phyloP scores from a whole-genome alignment of 345 rosid genomes.

The Raphanus raphanistrum region DNA sequence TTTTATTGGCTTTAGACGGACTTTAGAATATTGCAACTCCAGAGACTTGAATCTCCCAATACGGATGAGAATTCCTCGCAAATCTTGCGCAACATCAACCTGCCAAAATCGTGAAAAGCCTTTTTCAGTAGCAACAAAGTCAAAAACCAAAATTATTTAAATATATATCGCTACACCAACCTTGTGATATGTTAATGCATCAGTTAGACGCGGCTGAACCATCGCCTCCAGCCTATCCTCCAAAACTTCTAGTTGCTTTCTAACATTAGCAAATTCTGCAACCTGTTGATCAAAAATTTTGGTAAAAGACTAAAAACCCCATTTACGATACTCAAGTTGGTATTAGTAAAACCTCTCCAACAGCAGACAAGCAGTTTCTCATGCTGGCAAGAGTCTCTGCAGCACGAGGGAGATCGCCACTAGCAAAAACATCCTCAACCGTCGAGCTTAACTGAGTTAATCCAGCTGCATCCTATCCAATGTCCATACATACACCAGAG shows the following conservation, averaged over 20 bases:
- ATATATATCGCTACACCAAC: slow-evolving; percentile 37
- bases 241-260: slow-evolving; percentile 90
- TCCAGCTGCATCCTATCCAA: slow-evolving; percentile 89
- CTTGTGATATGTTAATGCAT: slow-evolving; percentile 93
- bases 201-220: slow-evolving; percentile 97
- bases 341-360: slow-evolving; percentile 71
- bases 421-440: slow-evolving; percentile 95
- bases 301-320: no score
- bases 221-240: slow-evolving; percentile 90
- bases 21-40: slow-evolving; percentile 84
- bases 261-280: slow-evolving; percentile 95
- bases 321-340: neutral
- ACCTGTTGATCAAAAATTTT: slow-evolving; percentile 46
- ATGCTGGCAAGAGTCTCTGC: slow-evolving; percentile 98
- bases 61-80: slow-evolving; percentile 87
- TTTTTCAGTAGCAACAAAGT: slow-evolving; percentile 15
- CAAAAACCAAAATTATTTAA: neutral
- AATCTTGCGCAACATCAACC: slow-evolving; percentile 93
- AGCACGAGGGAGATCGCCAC: slow-evolving; percentile 97
- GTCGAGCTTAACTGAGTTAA: slow-evolving; percentile 93
- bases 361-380: slow-evolving; percentile 98
- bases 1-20: slow-evolving; percentile 78
- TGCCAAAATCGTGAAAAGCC: slow-evolving; percentile 33
- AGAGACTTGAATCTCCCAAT: slow-evolving; percentile 95
- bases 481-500: slow-evolving; percentile 13